A percentile compares a stretch with the other conserved stretches of the same genome.
Evolutionary conservation across 2,329 filamentous ascomycete genomes (phyloP).

Genomic region (Hypoxylon sp.): DNA sequence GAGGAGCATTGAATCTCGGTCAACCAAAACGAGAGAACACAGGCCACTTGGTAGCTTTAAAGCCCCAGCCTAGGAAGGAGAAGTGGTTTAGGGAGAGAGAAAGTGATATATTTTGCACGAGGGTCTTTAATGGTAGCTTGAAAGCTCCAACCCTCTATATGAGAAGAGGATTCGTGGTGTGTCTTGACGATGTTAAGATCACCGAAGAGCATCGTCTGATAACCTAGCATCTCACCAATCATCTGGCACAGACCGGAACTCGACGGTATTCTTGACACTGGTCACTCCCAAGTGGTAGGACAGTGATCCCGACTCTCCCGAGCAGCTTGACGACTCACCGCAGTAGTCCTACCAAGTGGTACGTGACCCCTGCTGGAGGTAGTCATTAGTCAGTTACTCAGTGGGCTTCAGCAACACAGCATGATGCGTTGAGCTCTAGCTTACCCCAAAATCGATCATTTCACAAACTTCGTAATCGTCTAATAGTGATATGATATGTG

Average conservation of each 20-base stretch:
- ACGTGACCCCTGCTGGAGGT: conserved; percentile 10
- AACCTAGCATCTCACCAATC: conserved; percentile 18
- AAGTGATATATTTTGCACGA: conserved; percentile 52
- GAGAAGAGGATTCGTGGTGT: conserved; percentile 25
- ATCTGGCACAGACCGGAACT: conserved; percentile 20
- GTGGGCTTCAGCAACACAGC: conserved; percentile 28
- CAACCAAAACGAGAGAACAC: conserved; percentile 48
- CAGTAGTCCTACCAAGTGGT: conserved; percentile 45
- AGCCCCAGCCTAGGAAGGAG: conserved; percentile 68
- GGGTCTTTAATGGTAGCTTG: conserved; percentile 64
- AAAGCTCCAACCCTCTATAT: conserved; percentile 61
- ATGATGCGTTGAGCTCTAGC: conserved; percentile 20
- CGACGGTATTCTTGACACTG: conserved; percentile 33
- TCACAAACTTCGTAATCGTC: not conserved
- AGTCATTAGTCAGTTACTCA: conserved; percentile 33
- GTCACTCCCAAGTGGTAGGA: conserved; percentile 47
- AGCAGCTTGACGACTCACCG: conserved; percentile 34
- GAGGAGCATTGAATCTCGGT: conserved; percentile 52
- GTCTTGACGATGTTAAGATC: conserved; percentile 19
- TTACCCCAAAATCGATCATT: conserved; percentile 40
- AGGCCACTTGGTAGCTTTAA: conserved; percentile 74
- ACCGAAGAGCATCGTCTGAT: conserved; percentile 20
- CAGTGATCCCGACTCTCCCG: conserved; percentile 24
- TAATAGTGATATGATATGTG: not conserved
- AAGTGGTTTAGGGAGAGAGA: conserved; percentile 47